Evolutionary conservation across 345 rosid genomes (phyloP).

Genomic region (Lepidium africanum): DNA sequence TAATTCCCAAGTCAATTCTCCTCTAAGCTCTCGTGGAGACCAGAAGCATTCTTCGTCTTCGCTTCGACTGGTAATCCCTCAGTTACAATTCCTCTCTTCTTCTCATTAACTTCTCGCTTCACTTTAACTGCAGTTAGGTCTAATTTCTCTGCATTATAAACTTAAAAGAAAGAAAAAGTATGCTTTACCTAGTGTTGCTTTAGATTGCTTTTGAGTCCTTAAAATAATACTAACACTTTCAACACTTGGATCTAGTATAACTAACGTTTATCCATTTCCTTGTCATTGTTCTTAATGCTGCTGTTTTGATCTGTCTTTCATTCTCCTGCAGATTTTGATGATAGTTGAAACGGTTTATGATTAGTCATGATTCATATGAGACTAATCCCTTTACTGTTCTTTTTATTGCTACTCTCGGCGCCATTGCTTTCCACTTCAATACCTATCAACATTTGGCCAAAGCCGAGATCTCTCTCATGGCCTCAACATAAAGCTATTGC

Average conservation of each 20-base stretch:
- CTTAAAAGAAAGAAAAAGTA: no score
- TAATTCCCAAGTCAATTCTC: background rate
- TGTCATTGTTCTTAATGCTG: background rate
- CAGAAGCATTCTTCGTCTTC: background rate
- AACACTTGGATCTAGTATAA: background rate
- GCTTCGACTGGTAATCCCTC: background rate
- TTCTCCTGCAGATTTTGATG: conserved; percentile 1
- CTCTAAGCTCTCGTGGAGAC: background rate
- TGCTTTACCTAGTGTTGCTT: background rate
- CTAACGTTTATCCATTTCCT: background rate
- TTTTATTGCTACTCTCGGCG: background rate
- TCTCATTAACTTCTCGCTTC: background rate
- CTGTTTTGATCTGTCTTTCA: background rate
- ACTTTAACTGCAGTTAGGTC: background rate
- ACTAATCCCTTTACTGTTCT: background rate
- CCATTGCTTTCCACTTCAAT: conserved; percentile 5
- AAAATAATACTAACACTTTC: background rate
- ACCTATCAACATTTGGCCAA: conserved; percentile 62
- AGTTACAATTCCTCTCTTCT: background rate
- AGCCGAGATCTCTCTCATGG: conserved; percentile 60
- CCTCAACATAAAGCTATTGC: conserved; percentile 35
- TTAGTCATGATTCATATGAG: background rate
- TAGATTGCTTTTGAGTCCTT: background rate
- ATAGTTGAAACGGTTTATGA: background rate
- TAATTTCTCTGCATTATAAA: background rate